phyloP scores from a whole-genome alignment of 768 basidiomycete species.

The Hemileccinum rubropunctum region DNA sequence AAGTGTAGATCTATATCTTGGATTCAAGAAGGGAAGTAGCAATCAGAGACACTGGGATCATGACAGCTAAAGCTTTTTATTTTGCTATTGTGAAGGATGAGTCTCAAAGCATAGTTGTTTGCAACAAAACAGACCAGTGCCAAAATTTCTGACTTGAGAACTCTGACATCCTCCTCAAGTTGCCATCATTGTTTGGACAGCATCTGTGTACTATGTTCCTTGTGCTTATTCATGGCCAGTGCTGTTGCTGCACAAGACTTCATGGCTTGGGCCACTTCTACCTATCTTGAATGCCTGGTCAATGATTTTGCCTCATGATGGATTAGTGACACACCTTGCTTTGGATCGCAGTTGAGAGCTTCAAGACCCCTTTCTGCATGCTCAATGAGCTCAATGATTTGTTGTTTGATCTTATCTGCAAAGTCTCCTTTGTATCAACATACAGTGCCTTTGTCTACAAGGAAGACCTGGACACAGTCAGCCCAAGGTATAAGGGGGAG shows the following conservation, averaged over 20 bases:
- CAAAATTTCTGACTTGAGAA: constrained; percentile 61
- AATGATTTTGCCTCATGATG: not conserved
- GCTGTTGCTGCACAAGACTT: constrained; percentile 45
- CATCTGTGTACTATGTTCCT: constrained; percentile 62
- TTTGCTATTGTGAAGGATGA: constrained; percentile 21
- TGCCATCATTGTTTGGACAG: constrained; percentile 64
- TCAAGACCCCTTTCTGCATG: constrained; percentile 70
- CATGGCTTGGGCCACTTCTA: constrained; percentile 47
- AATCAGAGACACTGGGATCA: not conserved
- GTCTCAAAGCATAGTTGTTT: not conserved
- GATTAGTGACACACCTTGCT: constrained; percentile 48
- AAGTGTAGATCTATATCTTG: too few relatives aligned
- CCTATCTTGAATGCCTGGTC: constrained; percentile 33
- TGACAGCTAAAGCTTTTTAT: constrained; percentile 11
- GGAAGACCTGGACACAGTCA: constrained; percentile 56
- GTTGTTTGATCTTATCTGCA: constrained; percentile 78
- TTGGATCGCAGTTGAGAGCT: constrained; percentile 58
- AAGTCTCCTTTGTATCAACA: constrained; percentile 71
- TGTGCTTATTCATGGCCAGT: constrained; percentile 59
- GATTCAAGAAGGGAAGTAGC: too few relatives aligned
- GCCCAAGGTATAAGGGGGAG: not conserved
- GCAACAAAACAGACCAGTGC: constrained; percentile 40
- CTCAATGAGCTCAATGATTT: constrained; percentile 70
- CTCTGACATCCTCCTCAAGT: constrained; percentile 59
- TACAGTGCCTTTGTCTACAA: constrained; percentile 72